These are phyloP conservation scores for Mycena citricolor DNA, from an alignment of 1,284 basidiomycete species.

Conservation along the genomic window DNA sequence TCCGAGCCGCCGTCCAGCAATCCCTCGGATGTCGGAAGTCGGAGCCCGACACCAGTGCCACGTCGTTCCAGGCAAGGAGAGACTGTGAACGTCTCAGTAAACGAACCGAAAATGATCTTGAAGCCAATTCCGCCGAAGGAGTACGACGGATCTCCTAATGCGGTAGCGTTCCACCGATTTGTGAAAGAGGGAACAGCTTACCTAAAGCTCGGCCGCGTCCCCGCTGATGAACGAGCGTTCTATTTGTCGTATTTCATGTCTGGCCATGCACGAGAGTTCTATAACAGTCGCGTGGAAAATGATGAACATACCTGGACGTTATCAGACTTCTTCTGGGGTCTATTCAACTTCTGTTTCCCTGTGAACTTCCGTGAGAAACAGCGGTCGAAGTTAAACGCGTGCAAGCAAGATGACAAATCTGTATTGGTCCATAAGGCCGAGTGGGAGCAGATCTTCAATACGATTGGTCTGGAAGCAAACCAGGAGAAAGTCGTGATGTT, in stretches of 20 bases:
- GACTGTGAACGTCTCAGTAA: too few relatives aligned
- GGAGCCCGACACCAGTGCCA: too few relatives aligned
- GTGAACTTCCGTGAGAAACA: conserved; percentile 33
- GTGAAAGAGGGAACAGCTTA: conserved; percentile 32
- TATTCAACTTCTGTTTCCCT: conserved; percentile 48
- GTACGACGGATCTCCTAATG: conserved; percentile 32
- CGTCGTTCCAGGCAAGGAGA: too few relatives aligned
- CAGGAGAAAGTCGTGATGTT: conserved; percentile 33
- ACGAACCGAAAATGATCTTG: conserved; percentile 18
- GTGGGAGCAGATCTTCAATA: conserved; percentile 32
- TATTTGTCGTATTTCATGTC: conserved; percentile 32
- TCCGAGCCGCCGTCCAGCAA: too few relatives aligned
- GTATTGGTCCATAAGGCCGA: conserved; percentile 32
- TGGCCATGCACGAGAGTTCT: conserved; percentile 40
- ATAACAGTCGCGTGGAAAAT: conserved; percentile 30
- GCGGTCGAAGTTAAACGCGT: conserved; percentile 24
- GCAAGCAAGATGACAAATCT: conserved; percentile 26
- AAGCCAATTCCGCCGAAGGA: conserved; percentile 30
- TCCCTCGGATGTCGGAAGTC: too few relatives aligned
- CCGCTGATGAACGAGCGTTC: conserved; percentile 23
- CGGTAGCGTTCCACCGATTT: conserved; percentile 30
- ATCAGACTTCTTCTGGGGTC: conserved; percentile 32
- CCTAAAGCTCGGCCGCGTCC: conserved; percentile 28
- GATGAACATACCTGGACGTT: conserved; percentile 26
- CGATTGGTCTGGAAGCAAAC: conserved; percentile 31